Percentiles rank a stretch among this genome's conserved stretches.
phyloP scores from a whole-genome alignment of 2,329 filamentous ascomycete genomes.

The Achaetomium macrosporum region DNA sequence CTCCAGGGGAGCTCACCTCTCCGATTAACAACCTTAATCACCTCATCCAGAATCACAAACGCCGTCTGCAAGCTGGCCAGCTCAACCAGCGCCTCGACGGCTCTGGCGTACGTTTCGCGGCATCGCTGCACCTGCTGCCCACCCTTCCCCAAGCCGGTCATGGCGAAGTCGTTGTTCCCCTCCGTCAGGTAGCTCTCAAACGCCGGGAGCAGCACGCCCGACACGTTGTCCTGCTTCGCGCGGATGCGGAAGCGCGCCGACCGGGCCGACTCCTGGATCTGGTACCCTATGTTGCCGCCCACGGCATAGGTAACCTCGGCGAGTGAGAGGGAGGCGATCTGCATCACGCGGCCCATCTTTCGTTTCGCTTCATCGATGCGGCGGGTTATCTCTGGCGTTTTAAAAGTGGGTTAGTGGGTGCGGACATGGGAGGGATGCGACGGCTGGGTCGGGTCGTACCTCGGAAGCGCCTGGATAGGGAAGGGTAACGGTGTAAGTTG shows the following conservation, averaged over 20 bases:
- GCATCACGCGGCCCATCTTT: constrained; percentile 99
- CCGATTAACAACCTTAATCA: constrained; percentile 98
- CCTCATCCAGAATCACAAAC: constrained; percentile 95
- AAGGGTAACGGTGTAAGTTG: constrained; percentile 14
- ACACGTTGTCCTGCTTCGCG: constrained; percentile 97
- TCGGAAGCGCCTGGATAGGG: constrained; percentile 67
- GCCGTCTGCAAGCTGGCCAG: constrained; percentile 91
- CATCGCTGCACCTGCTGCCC: constrained; percentile 95
- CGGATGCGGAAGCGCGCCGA: constrained; percentile 87
- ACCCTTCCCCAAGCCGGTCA: constrained; percentile 93
- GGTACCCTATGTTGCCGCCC: constrained; percentile 90
- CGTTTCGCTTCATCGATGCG: constrained; percentile 98
- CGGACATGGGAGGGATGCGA: too few species aligned
- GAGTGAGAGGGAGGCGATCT: constrained; percentile 94
- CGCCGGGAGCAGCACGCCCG: constrained; percentile 85
- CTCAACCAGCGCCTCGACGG: constrained; percentile 93
- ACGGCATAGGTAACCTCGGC: constrained; percentile 97
- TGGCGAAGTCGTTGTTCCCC: constrained; percentile 88
- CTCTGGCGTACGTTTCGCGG: constrained; percentile 90
- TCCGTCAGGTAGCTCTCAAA: constrained; percentile 90
- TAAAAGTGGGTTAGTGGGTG: background rate
- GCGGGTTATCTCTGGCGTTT: constrained; percentile 72
- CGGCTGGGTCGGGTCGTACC: constrained; percentile 46
- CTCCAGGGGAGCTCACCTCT: constrained; percentile 55
- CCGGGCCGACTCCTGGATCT: constrained; percentile 94